Percentiles rank a stretch among this genome's conserved stretches.
phyloP scores from a whole-genome alignment of 2,329 filamentous ascomycete genomes.

The Helotiales sp. region DNA sequence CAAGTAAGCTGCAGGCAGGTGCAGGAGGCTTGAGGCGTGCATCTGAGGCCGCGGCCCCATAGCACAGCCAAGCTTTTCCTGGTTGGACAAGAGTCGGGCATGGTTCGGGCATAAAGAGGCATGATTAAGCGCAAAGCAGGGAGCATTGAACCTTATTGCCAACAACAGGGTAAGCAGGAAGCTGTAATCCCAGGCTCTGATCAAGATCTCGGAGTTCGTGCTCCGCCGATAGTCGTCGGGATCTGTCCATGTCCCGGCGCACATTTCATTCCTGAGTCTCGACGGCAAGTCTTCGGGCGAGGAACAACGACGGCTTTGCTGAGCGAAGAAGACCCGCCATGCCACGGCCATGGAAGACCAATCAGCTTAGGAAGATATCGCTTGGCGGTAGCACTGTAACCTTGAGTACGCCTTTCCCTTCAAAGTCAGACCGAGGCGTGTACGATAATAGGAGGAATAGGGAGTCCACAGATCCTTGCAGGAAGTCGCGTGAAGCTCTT shows the following conservation, averaged over 20 bases:
- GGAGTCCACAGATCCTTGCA: not conserved
- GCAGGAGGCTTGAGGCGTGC: not conserved
- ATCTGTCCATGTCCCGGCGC: slow-evolving; percentile 1
- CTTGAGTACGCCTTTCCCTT: not conserved
- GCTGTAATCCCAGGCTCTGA: not conserved
- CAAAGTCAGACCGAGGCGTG: not conserved
- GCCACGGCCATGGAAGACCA: not conserved
- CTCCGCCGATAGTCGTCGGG: not conserved
- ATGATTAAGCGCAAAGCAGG: slow-evolving; percentile 1
- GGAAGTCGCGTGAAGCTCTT: not conserved
- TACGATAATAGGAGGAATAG: not conserved
- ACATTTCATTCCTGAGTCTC: not conserved
- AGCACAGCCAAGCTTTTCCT: not conserved
- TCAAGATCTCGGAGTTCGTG: slow-evolving; percentile 12
- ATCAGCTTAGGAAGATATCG: not conserved
- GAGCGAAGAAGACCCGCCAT: not conserved
- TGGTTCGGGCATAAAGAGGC: not conserved
- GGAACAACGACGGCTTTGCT: not conserved
- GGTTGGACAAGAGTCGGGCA: not conserved
- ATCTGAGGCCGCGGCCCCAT: not conserved
- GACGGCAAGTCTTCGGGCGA: not conserved
- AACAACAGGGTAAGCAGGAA: not conserved
- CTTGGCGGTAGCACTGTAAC: not conserved
- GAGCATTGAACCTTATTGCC: slow-evolving; percentile 1
- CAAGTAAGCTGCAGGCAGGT: slow-evolving; percentile 1